These are phyloP conservation scores for Taphrina flavorubra DNA, from an alignment of 1,139 yeast genomes.

Conservation along the genomic window DNA sequence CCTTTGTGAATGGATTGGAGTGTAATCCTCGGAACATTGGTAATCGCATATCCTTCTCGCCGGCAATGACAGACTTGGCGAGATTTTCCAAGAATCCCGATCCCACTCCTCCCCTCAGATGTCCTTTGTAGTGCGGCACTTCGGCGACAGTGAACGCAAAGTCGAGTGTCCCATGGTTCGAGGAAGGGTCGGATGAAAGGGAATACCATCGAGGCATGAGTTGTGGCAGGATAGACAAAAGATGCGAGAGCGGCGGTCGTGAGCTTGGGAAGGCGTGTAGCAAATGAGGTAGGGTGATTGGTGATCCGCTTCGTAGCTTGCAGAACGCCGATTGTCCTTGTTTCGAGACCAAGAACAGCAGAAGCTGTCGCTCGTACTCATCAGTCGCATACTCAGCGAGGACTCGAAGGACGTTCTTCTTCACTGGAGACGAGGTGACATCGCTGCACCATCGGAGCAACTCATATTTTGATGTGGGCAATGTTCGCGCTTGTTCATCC, in stretches of 20 bases:
- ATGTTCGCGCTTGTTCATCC: conserved; percentile 46
- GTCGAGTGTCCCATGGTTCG: conserved; percentile 45
- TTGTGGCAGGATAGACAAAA: conserved; percentile 48
- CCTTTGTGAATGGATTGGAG: conserved; percentile 48
- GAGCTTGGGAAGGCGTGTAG: conserved; percentile 47
- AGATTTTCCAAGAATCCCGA: conserved; percentile 46
- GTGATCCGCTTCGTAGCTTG: conserved; percentile 44
- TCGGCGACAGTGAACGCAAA: conserved; percentile 49
- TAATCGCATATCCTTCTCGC: conserved; percentile 44
- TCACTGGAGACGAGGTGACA: conserved; percentile 46
- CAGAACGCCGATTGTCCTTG: conserved; percentile 48
- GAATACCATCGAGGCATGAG: conserved; percentile 49
- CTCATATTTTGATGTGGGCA: conserved; percentile 46
- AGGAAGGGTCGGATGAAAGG: conserved; percentile 48
- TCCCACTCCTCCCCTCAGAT: conserved; percentile 45
- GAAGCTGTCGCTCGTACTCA: conserved; percentile 44
- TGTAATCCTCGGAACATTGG: conserved; percentile 49
- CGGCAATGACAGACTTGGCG: conserved; percentile 41
- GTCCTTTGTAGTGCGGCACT: conserved; percentile 46
- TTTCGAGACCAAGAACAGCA: conserved; percentile 47
- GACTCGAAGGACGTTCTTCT: conserved; percentile 46
- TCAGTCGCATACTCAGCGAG: conserved; percentile 46
- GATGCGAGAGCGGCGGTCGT: conserved; percentile 46
- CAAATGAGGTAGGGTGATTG: conserved; percentile 46
- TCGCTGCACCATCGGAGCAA: conserved; percentile 48